These are phyloP conservation scores for Penicillium sp. DNA, from an alignment of 2,329 filamentous ascomycete genomes.

Conservation along the genomic window DNA sequence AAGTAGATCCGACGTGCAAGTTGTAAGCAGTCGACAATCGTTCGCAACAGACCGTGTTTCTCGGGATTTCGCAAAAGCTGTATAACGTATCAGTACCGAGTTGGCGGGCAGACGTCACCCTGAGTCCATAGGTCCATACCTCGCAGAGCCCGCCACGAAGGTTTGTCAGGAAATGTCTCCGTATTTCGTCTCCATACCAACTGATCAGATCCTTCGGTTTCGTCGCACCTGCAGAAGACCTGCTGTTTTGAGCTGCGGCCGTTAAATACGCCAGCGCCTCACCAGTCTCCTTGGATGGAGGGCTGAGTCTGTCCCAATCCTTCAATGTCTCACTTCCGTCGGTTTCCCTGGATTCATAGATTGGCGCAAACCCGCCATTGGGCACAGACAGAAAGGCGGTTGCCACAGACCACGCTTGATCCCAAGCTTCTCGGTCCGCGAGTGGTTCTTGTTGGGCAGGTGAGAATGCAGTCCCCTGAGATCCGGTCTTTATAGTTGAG, in stretches of 20 bases:
- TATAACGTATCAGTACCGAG: slow-evolving; percentile 4
- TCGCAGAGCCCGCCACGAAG: slow-evolving; percentile 31
- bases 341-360: slow-evolving; percentile 22
- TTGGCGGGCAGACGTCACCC: neutral
- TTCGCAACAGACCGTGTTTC: slow-evolving; percentile 26
- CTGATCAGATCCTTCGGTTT: slow-evolving; percentile 32
- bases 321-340: slow-evolving; percentile 29
- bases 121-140: slow-evolving; percentile 21
- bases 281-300: slow-evolving; percentile 27
- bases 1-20: slow-evolving; percentile 38
- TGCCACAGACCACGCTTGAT: slow-evolving; percentile 40
- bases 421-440: slow-evolving; percentile 34
- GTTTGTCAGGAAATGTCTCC: slow-evolving; percentile 42
- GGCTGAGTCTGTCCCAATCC: slow-evolving; percentile 29
- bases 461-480: slow-evolving; percentile 1
- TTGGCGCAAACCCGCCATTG: slow-evolving; percentile 30
- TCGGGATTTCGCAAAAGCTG: slow-evolving; percentile 26
- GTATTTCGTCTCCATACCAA: slow-evolving; percentile 45
- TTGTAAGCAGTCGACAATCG: slow-evolving; percentile 34
- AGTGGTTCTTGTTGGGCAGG: slow-evolving; percentile 9
- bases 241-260: slow-evolving; percentile 3
- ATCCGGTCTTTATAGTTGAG: slow-evolving; percentile 18
- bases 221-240: neutral
- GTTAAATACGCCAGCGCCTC: slow-evolving; percentile 36
- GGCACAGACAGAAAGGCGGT: slow-evolving; percentile 40